phyloP scores from a whole-genome alignment of 768 basidiomycete species.

The Tulasnella sp. region DNA sequence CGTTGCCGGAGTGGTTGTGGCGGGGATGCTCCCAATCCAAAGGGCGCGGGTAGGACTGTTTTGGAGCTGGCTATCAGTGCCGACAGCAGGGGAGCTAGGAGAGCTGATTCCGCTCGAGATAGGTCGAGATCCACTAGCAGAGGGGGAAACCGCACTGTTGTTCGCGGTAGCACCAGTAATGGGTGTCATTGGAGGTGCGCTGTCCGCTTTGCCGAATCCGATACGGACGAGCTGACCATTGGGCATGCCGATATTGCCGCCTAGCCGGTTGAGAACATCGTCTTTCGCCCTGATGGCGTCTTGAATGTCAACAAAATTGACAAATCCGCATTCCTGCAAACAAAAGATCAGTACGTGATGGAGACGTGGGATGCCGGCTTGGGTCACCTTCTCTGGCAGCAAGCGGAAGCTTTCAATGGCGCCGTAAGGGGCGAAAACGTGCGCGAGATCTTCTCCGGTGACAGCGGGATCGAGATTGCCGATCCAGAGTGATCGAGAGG shows the following conservation, averaged over 20 bases:
- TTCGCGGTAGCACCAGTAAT: constrained; percentile 59
- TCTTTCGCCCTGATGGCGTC: constrained; percentile 98
- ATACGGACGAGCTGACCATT: constrained; percentile 95
- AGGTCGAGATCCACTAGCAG: constrained; percentile 29
- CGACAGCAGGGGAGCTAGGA: constrained; percentile 8
- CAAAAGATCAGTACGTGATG: background rate
- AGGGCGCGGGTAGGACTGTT: constrained; percentile 88
- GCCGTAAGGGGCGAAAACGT: constrained; percentile 93
- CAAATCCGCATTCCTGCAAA: constrained; percentile 89
- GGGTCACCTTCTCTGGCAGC: constrained; percentile 85
- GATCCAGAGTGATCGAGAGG: constrained; percentile 95
- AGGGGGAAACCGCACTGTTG: constrained; percentile 45
- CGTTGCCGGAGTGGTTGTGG: constrained; percentile 86
- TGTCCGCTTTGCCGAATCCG: constrained; percentile 96
- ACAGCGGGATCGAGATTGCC: constrained; percentile 94
- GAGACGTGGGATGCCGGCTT: background rate
- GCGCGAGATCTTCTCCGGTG: constrained; percentile 87
- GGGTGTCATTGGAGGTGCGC: constrained; percentile 74
- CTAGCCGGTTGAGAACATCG: constrained; percentile 89
- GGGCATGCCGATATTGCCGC: constrained; percentile 87
- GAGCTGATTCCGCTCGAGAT: constrained; percentile 33
- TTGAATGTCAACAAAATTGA: constrained; percentile 91
- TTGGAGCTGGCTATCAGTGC: constrained; percentile 64
- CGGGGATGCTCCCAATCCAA: constrained; percentile 97
- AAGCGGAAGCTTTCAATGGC: constrained; percentile 92